Evolutionary conservation across 768 basidiomycete genomes (phyloP), one percentile per base, ranked within the genome.

Genomic region (Tephrocybe rancida): DNA sequence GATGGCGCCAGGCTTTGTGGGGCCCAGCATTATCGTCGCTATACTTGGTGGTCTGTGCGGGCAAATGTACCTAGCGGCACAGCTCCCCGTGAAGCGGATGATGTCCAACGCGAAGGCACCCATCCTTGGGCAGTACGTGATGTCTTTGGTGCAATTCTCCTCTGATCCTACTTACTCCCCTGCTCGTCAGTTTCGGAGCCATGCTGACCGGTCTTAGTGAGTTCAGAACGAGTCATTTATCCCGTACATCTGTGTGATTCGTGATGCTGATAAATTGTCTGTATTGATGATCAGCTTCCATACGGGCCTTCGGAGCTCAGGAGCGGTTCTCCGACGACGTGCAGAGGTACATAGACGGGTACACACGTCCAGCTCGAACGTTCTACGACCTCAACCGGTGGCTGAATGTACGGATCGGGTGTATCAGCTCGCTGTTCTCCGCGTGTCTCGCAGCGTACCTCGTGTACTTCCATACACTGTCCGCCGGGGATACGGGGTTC

Each of bases 271-370:
- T 37, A 16, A 32, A 32, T 13, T 32, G 6, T 58, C 42, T 26
- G 32, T 13, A 22, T 29, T 44, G 21, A 35, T 30, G 37, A 44
- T 25, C 30, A 79, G 78, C 67, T 22, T 79, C 84, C 5, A 83
- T 88, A 49, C 75, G 86, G 16, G 87, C 87, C 0, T 88, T 83
- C 63, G 81, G 81, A 4, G 83, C 80, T 5, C 75, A 86, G 65
- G 65, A 69, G n/a, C 49, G 67, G 2, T 84, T 76, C 70, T 77
- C 63, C 43, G 8, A 49, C 42, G 71, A 80, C 54, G 75, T 77
- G 5, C 61, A 77, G 43, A 65, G 70, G 32, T 73, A 79, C 4
- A 81, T 87, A 27, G 79, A 88, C 61, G 70, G 71, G 30, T 84
- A 79, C 54, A 69, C 71, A 11, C 71, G 76, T 41, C 61, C 77